These are phyloP conservation scores for Thielaviopsis punctulata DNA, from an alignment of 2,329 filamentous ascomycete species.

Conservation along the genomic window DNA sequence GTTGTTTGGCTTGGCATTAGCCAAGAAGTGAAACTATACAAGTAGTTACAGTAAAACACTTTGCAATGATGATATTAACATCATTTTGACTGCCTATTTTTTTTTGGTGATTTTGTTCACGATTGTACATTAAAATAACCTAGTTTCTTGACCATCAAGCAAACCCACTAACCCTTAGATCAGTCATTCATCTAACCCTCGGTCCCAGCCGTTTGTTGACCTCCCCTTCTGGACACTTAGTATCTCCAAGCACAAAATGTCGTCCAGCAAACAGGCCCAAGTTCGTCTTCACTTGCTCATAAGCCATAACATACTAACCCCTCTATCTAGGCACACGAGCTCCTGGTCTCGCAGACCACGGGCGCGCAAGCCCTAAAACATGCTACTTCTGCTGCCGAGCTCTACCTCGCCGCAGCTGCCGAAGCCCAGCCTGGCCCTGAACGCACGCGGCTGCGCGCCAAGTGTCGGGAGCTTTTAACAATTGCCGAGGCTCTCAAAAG, in stretches of 20 bases:
- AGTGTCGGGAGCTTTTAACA: slow-evolving; percentile 52
- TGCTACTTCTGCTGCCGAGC: slow-evolving; percentile 61
- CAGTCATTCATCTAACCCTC: background rate
- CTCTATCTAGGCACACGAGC: slow-evolving; percentile 21
- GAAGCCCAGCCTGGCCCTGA: slow-evolving; percentile 44
- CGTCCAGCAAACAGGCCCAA: background rate
- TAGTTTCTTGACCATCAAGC: no score
- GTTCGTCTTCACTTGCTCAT: background rate
- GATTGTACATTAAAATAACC: no score
- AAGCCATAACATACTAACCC: background rate
- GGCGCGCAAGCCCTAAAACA: slow-evolving; percentile 48
- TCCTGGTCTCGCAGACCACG: slow-evolving; percentile 20
- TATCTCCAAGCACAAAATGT: background rate
- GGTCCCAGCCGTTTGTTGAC: background rate
- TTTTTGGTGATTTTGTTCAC: no score
- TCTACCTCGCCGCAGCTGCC: slow-evolving; percentile 61
- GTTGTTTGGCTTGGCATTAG: no score
- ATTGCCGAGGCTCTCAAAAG: slow-evolving; percentile 61
- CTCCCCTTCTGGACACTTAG: background rate
- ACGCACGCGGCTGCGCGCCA: slow-evolving; percentile 46
- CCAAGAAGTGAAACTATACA: no score
- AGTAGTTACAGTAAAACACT: no score
- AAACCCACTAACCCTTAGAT: no score
- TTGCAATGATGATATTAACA: no score
- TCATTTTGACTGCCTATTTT: no score